These are phyloP conservation scores for Apiotrichum akiyoshidainum DNA, from an alignment of 1,284 basidiomycete genomes.

Conservation along the genomic window DNA sequence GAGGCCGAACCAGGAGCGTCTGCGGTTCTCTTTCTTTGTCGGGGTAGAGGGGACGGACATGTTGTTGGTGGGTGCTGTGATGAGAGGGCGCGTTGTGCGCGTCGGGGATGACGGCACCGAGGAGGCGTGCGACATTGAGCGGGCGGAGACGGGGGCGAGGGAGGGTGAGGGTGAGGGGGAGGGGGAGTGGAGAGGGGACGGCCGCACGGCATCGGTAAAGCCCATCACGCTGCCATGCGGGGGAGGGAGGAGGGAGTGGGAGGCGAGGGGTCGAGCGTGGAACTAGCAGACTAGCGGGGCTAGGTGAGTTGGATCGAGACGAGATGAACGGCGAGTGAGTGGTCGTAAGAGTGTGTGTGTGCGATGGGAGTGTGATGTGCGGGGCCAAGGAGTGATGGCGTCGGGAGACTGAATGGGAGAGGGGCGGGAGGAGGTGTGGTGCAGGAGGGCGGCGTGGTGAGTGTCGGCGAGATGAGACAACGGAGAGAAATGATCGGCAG, in stretches of 20 bases:
- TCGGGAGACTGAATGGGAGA: too few species aligned
- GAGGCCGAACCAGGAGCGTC: slow-evolving; percentile 44
- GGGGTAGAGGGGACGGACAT: slow-evolving; percentile 23
- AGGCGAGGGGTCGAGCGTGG: too few species aligned
- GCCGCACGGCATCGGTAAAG: slow-evolving; percentile 3
- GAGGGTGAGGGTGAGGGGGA: not conserved
- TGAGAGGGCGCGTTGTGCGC: not conserved
- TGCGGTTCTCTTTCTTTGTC: slow-evolving; percentile 20
- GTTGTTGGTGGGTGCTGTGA: not conserved
- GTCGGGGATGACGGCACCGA: not conserved
- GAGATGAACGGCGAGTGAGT: too few species aligned
- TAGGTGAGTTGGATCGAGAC: too few species aligned
- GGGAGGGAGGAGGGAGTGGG: not conserved
- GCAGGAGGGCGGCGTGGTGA: too few species aligned
- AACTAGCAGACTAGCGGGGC: too few species aligned
- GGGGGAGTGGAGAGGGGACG: not conserved
- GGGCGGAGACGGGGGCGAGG: not conserved
- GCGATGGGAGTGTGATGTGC: too few species aligned
- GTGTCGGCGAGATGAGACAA: too few species aligned
- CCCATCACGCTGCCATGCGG: not conserved
- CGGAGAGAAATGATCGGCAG: too few species aligned
- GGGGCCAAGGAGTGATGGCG: too few species aligned
- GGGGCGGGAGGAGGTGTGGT: too few species aligned
- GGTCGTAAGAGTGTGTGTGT: too few species aligned
- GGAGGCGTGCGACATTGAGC: not conserved